Conservation (phyloP, 768 basidiomycete genomes). For the Bullera alba region DNA sequence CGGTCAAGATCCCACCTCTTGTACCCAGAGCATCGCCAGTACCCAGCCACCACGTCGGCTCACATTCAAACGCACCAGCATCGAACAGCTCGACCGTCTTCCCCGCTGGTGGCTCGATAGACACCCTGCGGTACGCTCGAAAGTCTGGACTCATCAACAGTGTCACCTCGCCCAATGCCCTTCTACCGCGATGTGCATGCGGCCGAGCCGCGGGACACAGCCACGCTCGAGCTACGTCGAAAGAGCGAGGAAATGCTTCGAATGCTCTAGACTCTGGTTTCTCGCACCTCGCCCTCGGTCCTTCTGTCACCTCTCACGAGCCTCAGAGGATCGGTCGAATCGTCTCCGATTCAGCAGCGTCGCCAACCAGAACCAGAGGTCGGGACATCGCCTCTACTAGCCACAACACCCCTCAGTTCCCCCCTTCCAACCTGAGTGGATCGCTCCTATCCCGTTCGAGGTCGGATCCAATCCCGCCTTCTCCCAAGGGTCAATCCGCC, state of each 20-base stretch:
- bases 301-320: constrained; percentile 8
- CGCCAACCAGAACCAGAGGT: not conserved
- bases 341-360: constrained; percentile 20
- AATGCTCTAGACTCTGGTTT: constrained; percentile 24
- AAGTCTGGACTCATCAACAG: constrained; percentile 37
- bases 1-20: constrained; percentile 37
- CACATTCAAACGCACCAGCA: constrained; percentile 8
- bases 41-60: constrained; percentile 2
- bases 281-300: constrained; percentile 23
- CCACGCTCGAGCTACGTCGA: constrained; percentile 8
- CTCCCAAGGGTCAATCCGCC: constrained; percentile 4
- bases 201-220: constrained; percentile 30
- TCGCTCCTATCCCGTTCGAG: constrained; percentile 33
- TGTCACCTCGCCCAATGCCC: constrained; percentile 41
- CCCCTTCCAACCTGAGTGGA: not conserved
- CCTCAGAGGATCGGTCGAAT: constrained; percentile 11
- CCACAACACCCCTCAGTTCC: constrained; percentile 2
- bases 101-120: constrained; percentile 26
- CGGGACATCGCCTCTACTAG: constrained; percentile 1
- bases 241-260: constrained; percentile 20
- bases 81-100: constrained; percentile 21
- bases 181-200: constrained; percentile 37
- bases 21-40: constrained; percentile 9
- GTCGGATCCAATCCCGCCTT: constrained; percentile 26
- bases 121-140: constrained; percentile 44